Base-by-base conservation (phyloP, 1,139 yeast species). In the Pichia sp. region DNA sequence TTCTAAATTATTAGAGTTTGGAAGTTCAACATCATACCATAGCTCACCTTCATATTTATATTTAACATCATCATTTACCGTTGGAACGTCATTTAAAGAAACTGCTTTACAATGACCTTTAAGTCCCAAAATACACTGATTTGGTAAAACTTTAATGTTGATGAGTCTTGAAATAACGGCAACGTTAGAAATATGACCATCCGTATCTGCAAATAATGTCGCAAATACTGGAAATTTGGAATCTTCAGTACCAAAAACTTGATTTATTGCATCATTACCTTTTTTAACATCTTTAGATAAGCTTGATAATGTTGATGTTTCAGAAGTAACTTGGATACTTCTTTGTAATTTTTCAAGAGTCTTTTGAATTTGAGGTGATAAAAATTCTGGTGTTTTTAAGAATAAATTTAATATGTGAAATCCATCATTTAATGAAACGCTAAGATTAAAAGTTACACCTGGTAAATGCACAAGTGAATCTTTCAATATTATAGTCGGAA, bases 381-480 rank as follows among this genome's bases (percentile, higher is more conserved):
- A 27, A 6, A 42, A 25, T 2, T 20, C 22, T 9, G 38, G 27
- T 16, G 20, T 25, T 16, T 33, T 16, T 22, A 37, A 30, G 10
- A 37, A 40, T 22, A 22, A 25, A 16, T 30, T 31, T 2, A 44
- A 26, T 12, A 44, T 11, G 6, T 24, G 6, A 20, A 41, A 37
- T 10, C 42, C 41, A 26, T 44, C 44, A 9, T 35, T 28, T 11
- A 16, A 22, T 6, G 44, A 29, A 20, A 44, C 11, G 3, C 31
- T 30, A 10, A 44, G 10, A 26, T 44, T 44, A 16, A 40, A 44
- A 8, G 40, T 44, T 1, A 44, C 47, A 6, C 44, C 44, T n/a
- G 47, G 47, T 7, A 44, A 16, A 23, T 44, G 44, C 2, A 40
- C 4, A 2, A 34, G 23, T 23, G 38, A 23, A 23, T 44, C 29